These are phyloP conservation scores for Mycena vulgaris DNA, from an alignment of 768 basidiomycete genomes.

Conservation along the genomic window DNA sequence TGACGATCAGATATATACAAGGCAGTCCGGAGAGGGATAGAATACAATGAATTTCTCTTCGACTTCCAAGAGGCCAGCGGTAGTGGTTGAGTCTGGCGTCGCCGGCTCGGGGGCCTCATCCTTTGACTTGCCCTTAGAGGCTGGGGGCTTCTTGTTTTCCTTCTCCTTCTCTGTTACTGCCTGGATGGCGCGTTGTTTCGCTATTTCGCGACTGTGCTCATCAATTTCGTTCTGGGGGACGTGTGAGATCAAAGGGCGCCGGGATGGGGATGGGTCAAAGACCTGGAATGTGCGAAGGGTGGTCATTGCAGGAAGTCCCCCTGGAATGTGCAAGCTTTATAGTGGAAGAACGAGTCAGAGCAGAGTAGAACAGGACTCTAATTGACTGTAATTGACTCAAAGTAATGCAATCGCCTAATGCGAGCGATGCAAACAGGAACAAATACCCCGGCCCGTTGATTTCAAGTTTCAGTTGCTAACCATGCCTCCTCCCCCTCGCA, in stretches of 20 bases:
- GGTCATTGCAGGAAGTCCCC: constrained; percentile 56
- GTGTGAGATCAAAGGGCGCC: constrained; percentile 31
- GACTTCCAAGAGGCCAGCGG: constrained; percentile 58
- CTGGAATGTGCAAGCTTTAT: constrained; percentile 40
- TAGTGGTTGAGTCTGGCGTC: constrained; percentile 33
- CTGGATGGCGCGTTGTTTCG: constrained; percentile 68
- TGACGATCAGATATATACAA: constrained; percentile 21
- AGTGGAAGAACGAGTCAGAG: constrained; percentile 42
- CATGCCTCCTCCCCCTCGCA: too few relatives aligned
- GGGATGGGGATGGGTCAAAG: constrained; percentile 5
- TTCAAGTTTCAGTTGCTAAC: too few relatives aligned
- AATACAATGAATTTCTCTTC: constrained; percentile 71
- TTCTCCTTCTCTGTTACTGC: constrained; percentile 50
- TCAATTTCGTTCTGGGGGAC: constrained; percentile 80
- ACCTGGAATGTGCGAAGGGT: constrained; percentile 67
- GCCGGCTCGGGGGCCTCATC: constrained; percentile 40
- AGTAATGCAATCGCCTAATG: too few relatives aligned
- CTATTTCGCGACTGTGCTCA: constrained; percentile 75
- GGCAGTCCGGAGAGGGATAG: constrained; percentile 3
- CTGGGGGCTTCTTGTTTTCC: constrained; percentile 49
- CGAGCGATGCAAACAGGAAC: too few relatives aligned
- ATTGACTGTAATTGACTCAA: not conserved
- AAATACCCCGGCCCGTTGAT: too few relatives aligned
- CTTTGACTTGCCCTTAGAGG: constrained; percentile 60
- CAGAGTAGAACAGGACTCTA: constrained; percentile 13